Conservation (phyloP, 2,329 filamentous ascomycete species). For the Aspergillus jensenii region DNA sequence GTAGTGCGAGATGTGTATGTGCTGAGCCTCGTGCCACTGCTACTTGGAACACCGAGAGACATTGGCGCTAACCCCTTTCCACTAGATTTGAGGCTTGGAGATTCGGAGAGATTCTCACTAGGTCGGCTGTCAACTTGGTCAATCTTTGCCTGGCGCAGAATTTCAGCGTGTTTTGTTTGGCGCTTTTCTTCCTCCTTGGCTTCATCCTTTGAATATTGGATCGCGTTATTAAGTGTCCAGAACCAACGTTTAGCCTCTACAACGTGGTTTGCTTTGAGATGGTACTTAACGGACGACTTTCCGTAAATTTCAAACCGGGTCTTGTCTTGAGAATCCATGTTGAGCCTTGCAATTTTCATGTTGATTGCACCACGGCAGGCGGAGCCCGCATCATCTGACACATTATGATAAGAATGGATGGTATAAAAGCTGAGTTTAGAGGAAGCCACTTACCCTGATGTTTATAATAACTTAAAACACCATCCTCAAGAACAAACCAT, state of each 20-base stretch:
- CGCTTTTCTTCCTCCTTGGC: conserved; percentile 84
- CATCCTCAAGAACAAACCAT: conserved; percentile 98
- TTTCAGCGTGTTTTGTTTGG: conserved; percentile 70
- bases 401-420: conserved; percentile 19
- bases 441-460: conserved; percentile 63
- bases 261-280: conserved; percentile 94
- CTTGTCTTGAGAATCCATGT: conserved; percentile 97
- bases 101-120: conserved; percentile 45
- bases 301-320: conserved; percentile 96
- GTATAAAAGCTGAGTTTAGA: background rate
- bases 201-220: conserved; percentile 97
- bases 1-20: conserved; percentile 49
- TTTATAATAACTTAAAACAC: conserved; percentile 97
- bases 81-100: conserved; percentile 26
- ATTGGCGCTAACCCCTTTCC: conserved; percentile 38
- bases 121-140: conserved; percentile 63
- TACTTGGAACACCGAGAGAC: conserved; percentile 36
- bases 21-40: conserved; percentile 48
- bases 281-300: conserved; percentile 98
- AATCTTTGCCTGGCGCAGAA: conserved; percentile 74
- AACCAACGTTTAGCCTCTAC: conserved; percentile 99
- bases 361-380: conserved; percentile 98
- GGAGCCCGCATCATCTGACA: conserved; percentile 79
- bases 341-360: conserved; percentile 91
- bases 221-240: conserved; percentile 98